Evolutionary conservation across 768 basidiomycete species (phyloP).

Genomic region (Royoungia palumana): DNA sequence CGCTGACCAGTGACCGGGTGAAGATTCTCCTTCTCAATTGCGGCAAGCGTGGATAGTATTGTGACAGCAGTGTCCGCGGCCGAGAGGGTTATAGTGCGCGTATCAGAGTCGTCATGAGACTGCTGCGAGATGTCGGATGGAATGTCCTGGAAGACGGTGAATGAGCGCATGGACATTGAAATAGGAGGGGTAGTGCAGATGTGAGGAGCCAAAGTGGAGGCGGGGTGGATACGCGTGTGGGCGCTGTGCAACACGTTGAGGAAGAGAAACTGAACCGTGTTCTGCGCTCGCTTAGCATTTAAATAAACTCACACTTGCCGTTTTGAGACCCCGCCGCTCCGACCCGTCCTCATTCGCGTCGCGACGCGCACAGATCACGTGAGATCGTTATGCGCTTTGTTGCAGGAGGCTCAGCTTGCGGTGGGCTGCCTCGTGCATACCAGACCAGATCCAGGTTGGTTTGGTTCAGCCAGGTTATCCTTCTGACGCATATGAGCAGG

Average conservation of each 20-base stretch:
- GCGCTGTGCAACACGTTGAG: conserved; percentile 33
- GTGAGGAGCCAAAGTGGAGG: not conserved
- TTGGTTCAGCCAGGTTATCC: conserved; percentile 3
- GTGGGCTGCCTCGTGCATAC: too few species aligned
- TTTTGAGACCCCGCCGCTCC: conserved; percentile 35
- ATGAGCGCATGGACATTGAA: conserved; percentile 55
- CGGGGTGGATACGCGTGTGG: conserved; percentile 13
- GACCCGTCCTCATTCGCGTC: conserved; percentile 21
- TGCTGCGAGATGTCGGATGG: conserved; percentile 35
- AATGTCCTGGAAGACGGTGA: conserved; percentile 63
- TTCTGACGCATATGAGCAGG: not conserved
- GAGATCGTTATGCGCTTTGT: not conserved
- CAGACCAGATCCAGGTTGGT: not conserved
- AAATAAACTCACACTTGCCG: conserved; percentile 28
- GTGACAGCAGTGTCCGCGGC: conserved; percentile 30
- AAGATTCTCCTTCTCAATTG: conserved; percentile 74
- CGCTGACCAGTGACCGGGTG: conserved; percentile 72
- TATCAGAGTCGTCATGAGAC: conserved; percentile 26
- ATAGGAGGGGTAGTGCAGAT: conserved; percentile 10
- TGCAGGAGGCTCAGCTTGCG: too few species aligned
- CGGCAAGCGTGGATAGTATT: conserved; percentile 34
- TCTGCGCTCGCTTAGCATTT: conserved; percentile 31
- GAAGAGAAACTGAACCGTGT: conserved; percentile 22
- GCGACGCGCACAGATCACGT: conserved; percentile 31
- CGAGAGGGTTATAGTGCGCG: conserved; percentile 19